Conservation (phyloP, 352 stramenopile species). For the Globisporangium canariense region DNA sequence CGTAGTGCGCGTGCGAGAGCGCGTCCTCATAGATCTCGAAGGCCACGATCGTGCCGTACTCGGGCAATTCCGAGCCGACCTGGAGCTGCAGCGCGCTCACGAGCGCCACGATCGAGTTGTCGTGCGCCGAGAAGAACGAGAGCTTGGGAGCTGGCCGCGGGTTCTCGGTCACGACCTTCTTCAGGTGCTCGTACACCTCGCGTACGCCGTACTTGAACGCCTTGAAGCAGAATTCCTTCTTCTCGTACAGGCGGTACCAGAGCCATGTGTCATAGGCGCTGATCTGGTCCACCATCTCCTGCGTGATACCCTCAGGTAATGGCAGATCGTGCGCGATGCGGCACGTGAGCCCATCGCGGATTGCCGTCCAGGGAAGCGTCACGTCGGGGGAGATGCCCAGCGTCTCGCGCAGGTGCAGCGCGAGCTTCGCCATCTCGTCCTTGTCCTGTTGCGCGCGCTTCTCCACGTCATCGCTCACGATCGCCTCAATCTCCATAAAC, state of each 20-base stretch:
- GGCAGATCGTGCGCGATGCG: slow-evolving; percentile 53
- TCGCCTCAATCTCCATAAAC: slow-evolving; percentile 68
- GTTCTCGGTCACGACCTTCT: slow-evolving; percentile 34
- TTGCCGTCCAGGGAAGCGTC: slow-evolving; percentile 65
- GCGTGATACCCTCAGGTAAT: slow-evolving; percentile 65
- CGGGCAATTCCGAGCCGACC: slow-evolving; percentile 45
- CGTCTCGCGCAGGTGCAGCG: slow-evolving; percentile 32
- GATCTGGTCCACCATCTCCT: slow-evolving; percentile 54
- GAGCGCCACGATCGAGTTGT: slow-evolving; percentile 83
- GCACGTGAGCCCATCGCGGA: slow-evolving; percentile 70
- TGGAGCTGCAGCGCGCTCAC: slow-evolving; percentile 66
- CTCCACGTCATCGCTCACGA: slow-evolving; percentile 57
- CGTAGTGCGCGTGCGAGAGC: slow-evolving; percentile 39
- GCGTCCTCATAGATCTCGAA: slow-evolving; percentile 69
- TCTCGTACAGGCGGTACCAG: slow-evolving; percentile 72
- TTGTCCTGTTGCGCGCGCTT: slow-evolving; percentile 22
- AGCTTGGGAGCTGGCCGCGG: slow-evolving; percentile 36
- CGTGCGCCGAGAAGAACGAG: slow-evolving; percentile 82
- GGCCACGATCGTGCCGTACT: slow-evolving; percentile 67
- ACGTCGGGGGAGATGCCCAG: slow-evolving; percentile 45
- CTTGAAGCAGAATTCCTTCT: slow-evolving; percentile 52
- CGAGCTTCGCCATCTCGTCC: slow-evolving; percentile 32
- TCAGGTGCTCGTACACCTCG: slow-evolving; percentile 52
- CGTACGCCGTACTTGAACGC: slow-evolving; percentile 63
- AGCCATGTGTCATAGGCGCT: slow-evolving; percentile 76